A percentile compares a stretch with the other conserved stretches of the same genome.
These are phyloP conservation scores for Paraphoma sp. DNA, from an alignment of 2,329 filamentous ascomycete species.

Conservation along the genomic window DNA sequence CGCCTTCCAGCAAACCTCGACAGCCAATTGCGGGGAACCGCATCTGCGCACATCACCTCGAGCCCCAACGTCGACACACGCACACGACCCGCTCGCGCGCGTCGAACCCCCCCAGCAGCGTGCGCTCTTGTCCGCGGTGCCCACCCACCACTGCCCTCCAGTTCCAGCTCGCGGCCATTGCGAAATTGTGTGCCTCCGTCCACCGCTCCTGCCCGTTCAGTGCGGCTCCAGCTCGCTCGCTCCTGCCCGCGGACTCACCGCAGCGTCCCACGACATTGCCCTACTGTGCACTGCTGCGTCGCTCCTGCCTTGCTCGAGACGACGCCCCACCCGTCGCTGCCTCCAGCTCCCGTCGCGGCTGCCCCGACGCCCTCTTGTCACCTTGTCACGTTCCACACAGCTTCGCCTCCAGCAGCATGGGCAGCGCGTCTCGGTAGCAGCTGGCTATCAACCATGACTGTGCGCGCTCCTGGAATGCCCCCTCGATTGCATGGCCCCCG, in stretches of 20 bases:
- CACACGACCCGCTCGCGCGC: constrained; percentile 3
- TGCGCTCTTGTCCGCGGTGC: background rate
- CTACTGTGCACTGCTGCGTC: constrained; percentile 18
- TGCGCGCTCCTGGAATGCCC: constrained; percentile 40
- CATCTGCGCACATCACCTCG: constrained; percentile 24
- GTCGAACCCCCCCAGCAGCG: background rate
- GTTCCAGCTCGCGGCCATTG: constrained; percentile 11
- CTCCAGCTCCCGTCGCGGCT: constrained; percentile 7
- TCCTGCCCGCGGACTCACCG: constrained; percentile 14
- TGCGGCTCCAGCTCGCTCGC: constrained; percentile 16
- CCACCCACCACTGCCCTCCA: background rate
- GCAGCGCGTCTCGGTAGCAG: constrained; percentile 40
- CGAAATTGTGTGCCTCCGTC: constrained; percentile 2
- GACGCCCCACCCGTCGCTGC: constrained; percentile 19
- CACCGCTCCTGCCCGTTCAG: constrained; percentile 9
- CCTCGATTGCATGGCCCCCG: constrained; percentile 46
- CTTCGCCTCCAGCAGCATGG: constrained; percentile 39
- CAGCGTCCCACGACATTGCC: constrained; percentile 31
- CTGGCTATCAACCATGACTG: constrained; percentile 40
- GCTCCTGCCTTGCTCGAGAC: constrained; percentile 20
- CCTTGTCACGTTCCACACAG: constrained; percentile 12
- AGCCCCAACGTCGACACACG: constrained; percentile 19
- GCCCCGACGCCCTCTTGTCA: constrained; percentile 12
- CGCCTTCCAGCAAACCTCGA: constrained; percentile 22
- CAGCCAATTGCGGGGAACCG: constrained; percentile 39